phyloP scores from a whole-genome alignment of 2,329 filamentous ascomycete species.

The Cryphonectria nitschkei region DNA sequence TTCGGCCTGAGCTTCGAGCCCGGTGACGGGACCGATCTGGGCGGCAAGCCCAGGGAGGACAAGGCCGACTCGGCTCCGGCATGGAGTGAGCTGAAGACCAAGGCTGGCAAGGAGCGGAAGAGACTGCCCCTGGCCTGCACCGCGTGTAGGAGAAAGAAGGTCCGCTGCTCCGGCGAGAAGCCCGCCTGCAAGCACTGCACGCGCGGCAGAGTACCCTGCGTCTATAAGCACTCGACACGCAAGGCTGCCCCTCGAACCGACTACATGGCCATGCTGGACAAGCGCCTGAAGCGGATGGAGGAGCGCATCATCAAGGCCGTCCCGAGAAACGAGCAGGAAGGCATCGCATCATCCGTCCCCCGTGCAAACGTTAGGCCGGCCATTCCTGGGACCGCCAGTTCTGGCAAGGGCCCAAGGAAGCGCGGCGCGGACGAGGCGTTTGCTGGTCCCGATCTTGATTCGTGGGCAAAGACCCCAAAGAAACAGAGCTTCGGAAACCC shows the following conservation, averaged over 20 bases:
- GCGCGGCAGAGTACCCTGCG: conserved; percentile 88
- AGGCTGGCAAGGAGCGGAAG: conserved; percentile 95
- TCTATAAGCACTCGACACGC: conserved; percentile 94
- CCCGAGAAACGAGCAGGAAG: conserved; percentile 79
- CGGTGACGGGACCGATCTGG: conserved; percentile 58
- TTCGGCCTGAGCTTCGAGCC: conserved; percentile 56
- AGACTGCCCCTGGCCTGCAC: conserved; percentile 92
- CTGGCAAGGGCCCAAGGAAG: conserved; percentile 69
- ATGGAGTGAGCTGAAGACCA: conserved; percentile 85
- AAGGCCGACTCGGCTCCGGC: conserved; percentile 63
- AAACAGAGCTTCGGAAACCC: conserved; percentile 53
- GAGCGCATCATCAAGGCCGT: conserved; percentile 96
- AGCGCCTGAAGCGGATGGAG: conserved; percentile 94
- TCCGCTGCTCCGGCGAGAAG: conserved; percentile 96
- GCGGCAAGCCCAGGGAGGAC: conserved; percentile 58
- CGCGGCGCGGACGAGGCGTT: conserved; percentile 87
- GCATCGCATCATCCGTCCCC: conserved; percentile 65
- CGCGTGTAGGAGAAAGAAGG: conserved; percentile 95
- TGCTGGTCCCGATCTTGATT: conserved; percentile 70
- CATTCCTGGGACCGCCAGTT: conserved; percentile 57
- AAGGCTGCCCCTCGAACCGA: conserved; percentile 94
- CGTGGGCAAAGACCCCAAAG: conserved; percentile 70
- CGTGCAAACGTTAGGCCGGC: conserved; percentile 85
- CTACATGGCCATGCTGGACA: conserved; percentile 99
- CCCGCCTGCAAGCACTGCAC: conserved; percentile 96